Evolutionary conservation across 2,329 filamentous ascomycete genomes (phyloP), one percentile per base, ranked within the genome.

Genomic region (Epichloe festucae): DNA sequence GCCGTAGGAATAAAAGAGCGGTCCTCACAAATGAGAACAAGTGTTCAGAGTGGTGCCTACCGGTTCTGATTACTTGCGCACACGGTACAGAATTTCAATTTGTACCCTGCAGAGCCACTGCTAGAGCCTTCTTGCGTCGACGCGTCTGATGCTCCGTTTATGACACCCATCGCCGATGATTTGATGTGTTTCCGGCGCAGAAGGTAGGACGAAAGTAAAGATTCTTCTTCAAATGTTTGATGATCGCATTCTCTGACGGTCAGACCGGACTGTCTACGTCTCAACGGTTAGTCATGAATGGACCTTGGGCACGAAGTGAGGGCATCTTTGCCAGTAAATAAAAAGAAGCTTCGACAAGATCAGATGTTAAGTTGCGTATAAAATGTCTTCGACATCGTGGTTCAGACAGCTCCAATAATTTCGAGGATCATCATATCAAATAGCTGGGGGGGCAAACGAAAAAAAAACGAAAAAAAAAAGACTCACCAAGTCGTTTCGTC

Each of bases 41-140:
- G 36, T 35, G 39, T n/a, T 12, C 15, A 21, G 27, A 6, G 5
- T 21, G 5, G 15, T 36, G 38, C 76, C 56, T 75, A 95, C 81
- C 93, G 83, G 65, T 98, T 98, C 68, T 98, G 89, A 63, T 98
- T 98, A 63, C 89, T 95, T 7, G 93, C 93, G 70, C 93, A 98
- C n/a, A 98, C 91, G 3, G 93, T 97, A 74, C 90, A 96, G 70
- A 97, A 96, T 65, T 87, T 94, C 55, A 98, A 78, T 70, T 93
- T 95, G 76, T 84, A 95, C 49, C 76, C 79, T n/a, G 72, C 73
- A 27, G 73, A 69, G 17, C 74, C 73, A 43, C 77, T 73, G 14
- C 72, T 68, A 27, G 72, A 69, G 51, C 71, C 71, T 52, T 75
- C 74, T 52, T 69, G 64, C 40, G 62, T 56, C 36, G 68, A 56